Percentiles rank a stretch among this genome's conserved stretches.
Evolutionary conservation across 108 stramenopile genomes (phyloP).

Genomic region (Cyclotella sp.): DNA sequence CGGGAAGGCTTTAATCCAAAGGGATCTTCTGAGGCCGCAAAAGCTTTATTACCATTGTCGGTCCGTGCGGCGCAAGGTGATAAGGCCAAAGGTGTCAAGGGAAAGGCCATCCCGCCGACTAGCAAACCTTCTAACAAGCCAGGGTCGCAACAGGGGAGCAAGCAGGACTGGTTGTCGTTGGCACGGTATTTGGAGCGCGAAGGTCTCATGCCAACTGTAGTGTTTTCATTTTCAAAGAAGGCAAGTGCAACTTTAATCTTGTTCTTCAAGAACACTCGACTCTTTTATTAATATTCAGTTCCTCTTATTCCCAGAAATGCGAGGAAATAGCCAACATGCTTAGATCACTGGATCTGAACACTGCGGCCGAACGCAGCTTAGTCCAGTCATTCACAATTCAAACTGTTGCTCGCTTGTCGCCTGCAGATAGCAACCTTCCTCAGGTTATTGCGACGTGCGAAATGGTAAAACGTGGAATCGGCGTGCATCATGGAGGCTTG

Average conservation of each 20-base stretch:
- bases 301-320: conserved; percentile 72
- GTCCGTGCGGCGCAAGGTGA: conserved; percentile 44
- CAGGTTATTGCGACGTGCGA: conserved; percentile 88
- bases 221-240: conserved; percentile 92
- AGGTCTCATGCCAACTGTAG: conserved; percentile 92
- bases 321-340: conserved; percentile 92
- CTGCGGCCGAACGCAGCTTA: conserved; percentile 73
- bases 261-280: not conserved
- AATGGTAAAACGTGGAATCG: conserved; percentile 94
- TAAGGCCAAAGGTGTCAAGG: conserved; percentile 48
- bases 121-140: conserved; percentile 24
- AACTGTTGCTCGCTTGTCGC: conserved; percentile 83
- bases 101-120: conserved; percentile 39
- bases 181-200: conserved; percentile 83
- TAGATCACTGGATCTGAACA: conserved; percentile 87
- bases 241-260: not conserved
- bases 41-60: conserved; percentile 69
- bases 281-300: not conserved
- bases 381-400: conserved; percentile 82
- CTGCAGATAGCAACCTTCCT: conserved; percentile 87
- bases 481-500: conserved; percentile 97
- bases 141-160: conserved; percentile 80
- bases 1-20: conserved; percentile 75
- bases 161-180: conserved; percentile 84
- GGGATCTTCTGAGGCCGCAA: conserved; percentile 77